Percentiles rank a stretch among this genome's conserved stretches.
phyloP scores from a whole-genome alignment of 306 rosid genomes.

The Cucurbita moschata region DNA sequence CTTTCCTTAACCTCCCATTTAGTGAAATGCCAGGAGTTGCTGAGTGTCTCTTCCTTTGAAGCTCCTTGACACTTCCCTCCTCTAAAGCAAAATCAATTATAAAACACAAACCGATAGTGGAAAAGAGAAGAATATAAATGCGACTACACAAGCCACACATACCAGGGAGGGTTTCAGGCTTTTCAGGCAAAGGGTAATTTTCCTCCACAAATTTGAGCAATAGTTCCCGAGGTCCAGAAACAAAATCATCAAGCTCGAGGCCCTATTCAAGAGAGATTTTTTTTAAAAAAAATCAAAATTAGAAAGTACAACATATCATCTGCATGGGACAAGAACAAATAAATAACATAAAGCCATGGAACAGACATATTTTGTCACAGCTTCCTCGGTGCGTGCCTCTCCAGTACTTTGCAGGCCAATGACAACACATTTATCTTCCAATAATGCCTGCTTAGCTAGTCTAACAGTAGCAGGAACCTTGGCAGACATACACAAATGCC shows the following conservation, averaged over 20 bases:
- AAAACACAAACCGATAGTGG: background rate
- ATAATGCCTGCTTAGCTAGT: slow-evolving; percentile 74
- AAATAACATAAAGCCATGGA: slow-evolving; percentile 12
- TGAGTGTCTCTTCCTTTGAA: slow-evolving; percentile 88
- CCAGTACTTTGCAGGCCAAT: slow-evolving; percentile 99
- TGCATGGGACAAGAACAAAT: slow-evolving; percentile 5
- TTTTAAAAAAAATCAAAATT: background rate
- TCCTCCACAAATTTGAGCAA: slow-evolving; percentile 92
- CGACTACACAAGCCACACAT: slow-evolving; percentile 6
- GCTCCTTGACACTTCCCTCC: slow-evolving; percentile 92
- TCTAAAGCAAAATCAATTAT: slow-evolving; percentile 27
- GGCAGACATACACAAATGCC: slow-evolving; percentile 98
- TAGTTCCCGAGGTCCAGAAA: slow-evolving; percentile 97
- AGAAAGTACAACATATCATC: slow-evolving; percentile 7
- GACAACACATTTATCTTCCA: slow-evolving; percentile 72
- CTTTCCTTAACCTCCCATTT: slow-evolving; percentile 88
- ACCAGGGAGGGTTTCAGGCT: slow-evolving; percentile 89
- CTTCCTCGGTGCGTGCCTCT: slow-evolving; percentile 98
- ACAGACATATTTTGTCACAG: slow-evolving; percentile 92
- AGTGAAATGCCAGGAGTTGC: slow-evolving; percentile 78
- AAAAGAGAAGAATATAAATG: slow-evolving; percentile 14
- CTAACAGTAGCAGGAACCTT: slow-evolving; percentile 94
- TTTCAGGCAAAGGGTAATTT: slow-evolving; percentile 91
- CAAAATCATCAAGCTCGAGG: slow-evolving; percentile 91
- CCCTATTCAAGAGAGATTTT: slow-evolving; percentile 37